Evolutionary conservation across 768 basidiomycete genomes (phyloP).

Genomic region (Leucosporidium creatinivorum): DNA sequence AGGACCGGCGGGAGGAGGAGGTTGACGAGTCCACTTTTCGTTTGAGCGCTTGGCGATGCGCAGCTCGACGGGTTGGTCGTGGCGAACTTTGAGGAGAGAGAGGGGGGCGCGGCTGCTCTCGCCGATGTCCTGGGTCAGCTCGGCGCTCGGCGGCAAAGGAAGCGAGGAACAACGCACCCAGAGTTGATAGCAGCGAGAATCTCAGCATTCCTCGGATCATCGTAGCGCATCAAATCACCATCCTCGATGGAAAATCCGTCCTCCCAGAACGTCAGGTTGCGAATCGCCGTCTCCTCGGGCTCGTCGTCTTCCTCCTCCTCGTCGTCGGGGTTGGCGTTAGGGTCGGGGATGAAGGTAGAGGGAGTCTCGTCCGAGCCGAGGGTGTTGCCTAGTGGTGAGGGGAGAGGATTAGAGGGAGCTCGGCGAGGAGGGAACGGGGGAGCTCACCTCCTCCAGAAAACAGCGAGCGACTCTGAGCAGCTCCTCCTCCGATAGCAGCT

Average conservation of each 20-base stretch:
- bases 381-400: constrained; percentile 63
- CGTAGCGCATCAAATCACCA: constrained; percentile 74
- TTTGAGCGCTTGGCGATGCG: constrained; percentile 60
- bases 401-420: constrained; percentile 31
- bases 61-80: constrained; percentile 77
- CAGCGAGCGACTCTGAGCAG: background rate
- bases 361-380: constrained; percentile 80
- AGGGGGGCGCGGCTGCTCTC: constrained; percentile 64
- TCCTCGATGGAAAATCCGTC: constrained; percentile 89
- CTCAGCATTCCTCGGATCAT: constrained; percentile 63
- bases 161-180: constrained; percentile 50
- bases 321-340: constrained; percentile 39
- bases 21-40: constrained; percentile 63
- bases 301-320: constrained; percentile 41
- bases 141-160: background rate
- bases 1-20: constrained; percentile 46
- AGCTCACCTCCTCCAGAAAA: constrained; percentile 24
- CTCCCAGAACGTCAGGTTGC: constrained; percentile 82
- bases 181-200: constrained; percentile 68
- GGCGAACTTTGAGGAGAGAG: constrained; percentile 60
- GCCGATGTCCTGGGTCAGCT: background rate
- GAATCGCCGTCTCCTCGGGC: constrained; percentile 56
- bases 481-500: constrained; percentile 6
- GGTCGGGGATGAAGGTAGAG: constrained; percentile 65
- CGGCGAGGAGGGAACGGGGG: constrained; percentile 44